Evolutionary conservation across 2,329 filamentous ascomycete species (phyloP).

Genomic region (Colletotrichum sp.): DNA sequence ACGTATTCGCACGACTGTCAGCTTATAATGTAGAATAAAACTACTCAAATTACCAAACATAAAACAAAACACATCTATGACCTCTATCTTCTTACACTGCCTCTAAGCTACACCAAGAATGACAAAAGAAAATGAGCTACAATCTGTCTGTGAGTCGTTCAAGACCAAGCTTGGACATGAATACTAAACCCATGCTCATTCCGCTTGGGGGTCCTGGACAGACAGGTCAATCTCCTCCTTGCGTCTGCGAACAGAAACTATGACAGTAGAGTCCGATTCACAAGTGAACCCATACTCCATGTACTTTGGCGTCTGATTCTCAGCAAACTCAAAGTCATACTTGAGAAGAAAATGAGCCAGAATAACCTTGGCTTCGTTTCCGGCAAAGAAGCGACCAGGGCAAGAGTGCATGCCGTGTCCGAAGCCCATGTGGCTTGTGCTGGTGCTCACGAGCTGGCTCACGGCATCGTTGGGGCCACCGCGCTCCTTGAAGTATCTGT

Average conservation of each 20-base stretch:
- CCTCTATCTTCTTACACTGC: neutral
- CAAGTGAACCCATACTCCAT: neutral
- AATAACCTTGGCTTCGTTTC: neutral
- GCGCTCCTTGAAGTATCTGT: neutral
- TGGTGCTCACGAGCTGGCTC: neutral
- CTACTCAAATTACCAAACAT: neutral
- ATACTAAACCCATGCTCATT: neutral
- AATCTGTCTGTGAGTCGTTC: neutral
- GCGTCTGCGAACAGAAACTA: neutral
- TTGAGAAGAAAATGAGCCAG: neutral
- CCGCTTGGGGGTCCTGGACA: neutral
- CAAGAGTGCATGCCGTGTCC: neutral
- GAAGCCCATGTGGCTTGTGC: neutral
- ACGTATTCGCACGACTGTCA: too few relatives aligned
- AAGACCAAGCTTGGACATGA: neutral
- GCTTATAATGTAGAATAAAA: fast-evolving
- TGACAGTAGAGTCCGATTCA: neutral
- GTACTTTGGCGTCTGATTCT: neutral
- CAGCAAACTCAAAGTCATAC: neutral
- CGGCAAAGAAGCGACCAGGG: neutral
- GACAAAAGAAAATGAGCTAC: neutral
- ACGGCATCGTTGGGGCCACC: neutral
- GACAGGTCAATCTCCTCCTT: neutral
- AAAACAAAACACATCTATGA: neutral
- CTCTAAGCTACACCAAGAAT: neutral